Base-by-base conservation (phyloP, 2,329 filamentous ascomycete species). In the Zymoseptoria ardabiliae region DNA sequence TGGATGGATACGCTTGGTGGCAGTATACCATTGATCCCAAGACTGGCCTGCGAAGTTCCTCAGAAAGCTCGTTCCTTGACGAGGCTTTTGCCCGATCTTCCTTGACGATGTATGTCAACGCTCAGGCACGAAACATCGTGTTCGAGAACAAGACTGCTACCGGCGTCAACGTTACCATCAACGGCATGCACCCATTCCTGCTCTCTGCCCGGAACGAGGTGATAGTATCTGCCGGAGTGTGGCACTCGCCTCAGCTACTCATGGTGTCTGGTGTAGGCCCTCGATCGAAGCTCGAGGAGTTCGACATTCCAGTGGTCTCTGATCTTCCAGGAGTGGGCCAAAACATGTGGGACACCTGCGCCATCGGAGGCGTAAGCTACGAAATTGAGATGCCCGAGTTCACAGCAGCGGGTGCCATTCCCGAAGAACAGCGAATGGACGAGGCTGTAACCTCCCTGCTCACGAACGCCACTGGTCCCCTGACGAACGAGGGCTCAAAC, bases 301-400 rank as follows among this genome's bases (percentile, higher is more conserved):
- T 57, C 55, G 68, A 75, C 17, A 83, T 83, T 41, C 67, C 74
- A 0, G 64, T 80, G 1, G 60, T 83, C 1, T 73, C 73, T 3
- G 74, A 80, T 49, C 74, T 79, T 0, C 76, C 76, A 0, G 80
- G 80, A 1, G 81, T 83, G 1, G 82, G 81, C 4, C 72, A 81
- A 63, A 78, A 79, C 57, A 72, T 83, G 62, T 73, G 74, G 60
- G 80, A 83, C 57, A 74, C 76, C 56, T 54, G 54, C 41, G 60
- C 57, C n/a, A 41, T 61, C 25, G 58, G 61, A n/a, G 61, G 63
- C 1, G 59, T 58, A 13, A 35, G 30, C 7, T 60, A 58, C 35
- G 55, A 63, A 41, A 58, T 65, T 30, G 60, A 59, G 2, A 20
- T 60, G 9, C 30, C 55, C 6, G 63, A 55, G 11, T 63, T 58